These are phyloP conservation scores for Beauveria bassiana DNA, from an alignment of 2,329 filamentous ascomycete genomes.

Conservation along the genomic window DNA sequence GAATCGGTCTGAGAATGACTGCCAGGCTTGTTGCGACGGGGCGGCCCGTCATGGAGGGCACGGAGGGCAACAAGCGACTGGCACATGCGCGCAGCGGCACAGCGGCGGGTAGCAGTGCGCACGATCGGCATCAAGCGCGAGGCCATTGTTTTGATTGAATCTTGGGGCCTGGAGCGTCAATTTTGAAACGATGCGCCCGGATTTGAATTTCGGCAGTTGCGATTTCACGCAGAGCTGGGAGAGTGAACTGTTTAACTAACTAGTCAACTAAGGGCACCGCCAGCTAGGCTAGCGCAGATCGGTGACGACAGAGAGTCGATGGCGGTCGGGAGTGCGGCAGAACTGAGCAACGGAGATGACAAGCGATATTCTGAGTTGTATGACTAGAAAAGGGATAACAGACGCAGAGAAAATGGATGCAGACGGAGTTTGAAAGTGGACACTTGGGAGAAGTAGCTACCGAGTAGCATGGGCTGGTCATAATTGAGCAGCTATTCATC, in stretches of 20 bases:
- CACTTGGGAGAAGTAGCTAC: too few relatives aligned
- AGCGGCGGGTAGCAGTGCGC: constrained; percentile 22
- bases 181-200: background rate
- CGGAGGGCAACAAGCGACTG: constrained; percentile 21
- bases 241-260: too few relatives aligned
- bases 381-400: background rate
- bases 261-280: background rate
- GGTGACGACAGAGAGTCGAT: background rate
- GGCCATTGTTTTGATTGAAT: constrained; percentile 14
- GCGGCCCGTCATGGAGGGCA: constrained; percentile 24
- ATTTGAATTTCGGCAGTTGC: background rate
- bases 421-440: too few relatives aligned
- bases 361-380: background rate
- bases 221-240: background rate
- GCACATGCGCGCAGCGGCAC: constrained; percentile 14
- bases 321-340: background rate
- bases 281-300: background rate
- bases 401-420: constrained; percentile 3
- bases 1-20: constrained; percentile 74
- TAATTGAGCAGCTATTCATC: background rate
- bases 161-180: background rate
- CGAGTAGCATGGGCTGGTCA: background rate
- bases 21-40: constrained; percentile 42
- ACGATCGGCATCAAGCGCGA: constrained; percentile 20
- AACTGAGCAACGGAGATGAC: too few relatives aligned